Percentiles rank a stretch among this genome's conserved stretches.
Evolutionary conservation across 352 stramenopile species (phyloP).

Genomic region (Achlya hypogyna): DNA sequence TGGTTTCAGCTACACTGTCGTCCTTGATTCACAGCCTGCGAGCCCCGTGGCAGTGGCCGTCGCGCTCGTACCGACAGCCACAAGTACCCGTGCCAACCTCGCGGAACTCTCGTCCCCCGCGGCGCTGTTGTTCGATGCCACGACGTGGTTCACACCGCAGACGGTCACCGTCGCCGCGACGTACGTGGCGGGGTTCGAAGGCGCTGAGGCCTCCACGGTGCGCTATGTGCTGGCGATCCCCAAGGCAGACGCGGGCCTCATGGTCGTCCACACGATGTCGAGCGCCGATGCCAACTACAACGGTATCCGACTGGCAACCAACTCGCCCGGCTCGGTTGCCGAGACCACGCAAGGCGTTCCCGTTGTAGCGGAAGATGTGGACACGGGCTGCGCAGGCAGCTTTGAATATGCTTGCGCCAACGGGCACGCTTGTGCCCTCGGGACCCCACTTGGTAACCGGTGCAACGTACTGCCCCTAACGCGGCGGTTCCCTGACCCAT

Average conservation of each 20-base stretch:
- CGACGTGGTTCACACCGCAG: conserved; percentile 49
- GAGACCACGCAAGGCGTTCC: conserved; percentile 34
- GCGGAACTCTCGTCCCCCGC: conserved; percentile 32
- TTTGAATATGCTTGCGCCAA: conserved; percentile 50
- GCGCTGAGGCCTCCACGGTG: conserved; percentile 36
- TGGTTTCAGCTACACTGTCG: conserved; percentile 37
- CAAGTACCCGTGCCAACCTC: conserved; percentile 20
- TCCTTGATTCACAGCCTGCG: conserved; percentile 51
- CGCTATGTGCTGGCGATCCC: conserved; percentile 40
- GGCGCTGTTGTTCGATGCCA: conserved; percentile 34
- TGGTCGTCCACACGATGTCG: conserved; percentile 32
- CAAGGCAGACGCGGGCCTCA: conserved; percentile 36
- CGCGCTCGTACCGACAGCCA: not conserved
- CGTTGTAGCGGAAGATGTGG: conserved; percentile 43
- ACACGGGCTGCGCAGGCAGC: conserved; percentile 44
- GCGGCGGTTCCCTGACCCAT: conserved; percentile 15
- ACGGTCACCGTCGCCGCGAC: conserved; percentile 33
- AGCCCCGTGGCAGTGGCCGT: conserved; percentile 40
- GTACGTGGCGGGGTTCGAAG: conserved; percentile 44
- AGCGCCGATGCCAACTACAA: conserved; percentile 41
- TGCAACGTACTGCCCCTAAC: conserved; percentile 7
- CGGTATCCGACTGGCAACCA: conserved; percentile 34
- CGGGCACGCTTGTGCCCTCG: conserved; percentile 28
- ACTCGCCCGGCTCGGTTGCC: conserved; percentile 32
- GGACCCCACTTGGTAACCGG: not conserved